phyloP scores from a whole-genome alignment of 164 flowering plant genomes.

The Dillenia turbinata region DNA sequence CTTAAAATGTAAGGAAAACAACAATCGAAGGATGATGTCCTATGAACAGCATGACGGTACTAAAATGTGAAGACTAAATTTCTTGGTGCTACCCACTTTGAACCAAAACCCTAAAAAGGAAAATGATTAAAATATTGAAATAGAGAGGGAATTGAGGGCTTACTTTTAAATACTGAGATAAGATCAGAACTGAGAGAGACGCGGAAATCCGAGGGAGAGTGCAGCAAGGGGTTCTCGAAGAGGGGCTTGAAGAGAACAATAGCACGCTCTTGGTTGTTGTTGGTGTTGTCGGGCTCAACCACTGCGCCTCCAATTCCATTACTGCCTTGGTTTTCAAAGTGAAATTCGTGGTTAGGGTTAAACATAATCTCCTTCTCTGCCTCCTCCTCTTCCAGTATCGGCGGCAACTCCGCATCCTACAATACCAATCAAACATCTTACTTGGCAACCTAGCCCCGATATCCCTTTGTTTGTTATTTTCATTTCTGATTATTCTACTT shows the following conservation, averaged over 20 bases:
- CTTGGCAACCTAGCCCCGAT: no score
- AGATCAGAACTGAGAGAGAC: constrained; percentile 39
- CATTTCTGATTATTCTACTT: no score
- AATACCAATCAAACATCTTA: not conserved
- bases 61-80: no score
- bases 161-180: constrained; percentile 53
- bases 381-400: constrained; percentile 77
- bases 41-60: no score
- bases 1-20: no score
- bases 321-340: not conserved
- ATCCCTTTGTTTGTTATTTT: no score
- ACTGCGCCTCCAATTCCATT: not conserved
- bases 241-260: constrained; percentile 62
- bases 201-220: constrained; percentile 21
- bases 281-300: constrained; percentile 7
- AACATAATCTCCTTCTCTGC: constrained; percentile 12
- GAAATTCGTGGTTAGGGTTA: no score
- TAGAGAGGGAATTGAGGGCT: constrained; percentile 6
- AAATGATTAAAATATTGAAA: no score
- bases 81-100: no score
- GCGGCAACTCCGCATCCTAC: constrained; percentile 63
- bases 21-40: no score
- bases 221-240: constrained; percentile 12
- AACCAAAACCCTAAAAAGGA: no score
- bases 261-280: constrained; percentile 57